phyloP scores from a whole-genome alignment of 768 basidiomycete genomes.

The Kwoniella europaea region DNA sequence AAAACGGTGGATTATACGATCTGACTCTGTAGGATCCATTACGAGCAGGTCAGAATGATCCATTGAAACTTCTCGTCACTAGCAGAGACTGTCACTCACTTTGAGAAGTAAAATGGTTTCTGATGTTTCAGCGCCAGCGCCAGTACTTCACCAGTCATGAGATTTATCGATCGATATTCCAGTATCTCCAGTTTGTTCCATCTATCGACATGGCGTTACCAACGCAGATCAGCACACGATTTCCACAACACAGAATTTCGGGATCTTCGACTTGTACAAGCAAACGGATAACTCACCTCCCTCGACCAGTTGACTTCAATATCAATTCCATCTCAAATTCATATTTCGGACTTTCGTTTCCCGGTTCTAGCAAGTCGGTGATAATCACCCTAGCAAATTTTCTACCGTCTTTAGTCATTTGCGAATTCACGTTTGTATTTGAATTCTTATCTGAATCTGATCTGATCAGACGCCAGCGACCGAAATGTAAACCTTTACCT shows the following conservation, averaged over 20 bases:
- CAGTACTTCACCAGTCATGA: slow-evolving; percentile 73
- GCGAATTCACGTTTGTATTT: neutral
- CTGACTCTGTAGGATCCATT: slow-evolving; percentile 23
- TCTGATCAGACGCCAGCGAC: slow-evolving; percentile 46
- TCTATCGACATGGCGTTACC: slow-evolving; percentile 22
- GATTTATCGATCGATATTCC: slow-evolving; percentile 74
- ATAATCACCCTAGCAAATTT: slow-evolving; percentile 40
- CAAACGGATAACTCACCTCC: slow-evolving; percentile 69
- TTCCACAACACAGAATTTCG: neutral
- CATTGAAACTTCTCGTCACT: neutral
- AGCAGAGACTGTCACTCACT: slow-evolving; percentile 60
- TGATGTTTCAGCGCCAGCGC: slow-evolving; percentile 79
- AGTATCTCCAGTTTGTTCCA: slow-evolving; percentile 71
- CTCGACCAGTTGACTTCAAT: slow-evolving; percentile 69
- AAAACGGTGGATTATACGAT: slow-evolving; percentile 35
- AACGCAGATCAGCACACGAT: neutral
- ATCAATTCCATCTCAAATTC: slow-evolving; percentile 58
- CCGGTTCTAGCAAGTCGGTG: slow-evolving; percentile 51
- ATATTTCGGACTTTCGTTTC: slow-evolving; percentile 49
- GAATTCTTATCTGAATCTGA: slow-evolving; percentile 29
- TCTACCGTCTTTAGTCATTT: slow-evolving; percentile 9
- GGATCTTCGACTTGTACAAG: neutral
- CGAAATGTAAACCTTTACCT: slow-evolving; percentile 61
- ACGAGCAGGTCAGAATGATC: neutral
- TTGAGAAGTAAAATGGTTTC: slow-evolving; percentile 92